Base-by-base conservation (phyloP, 176 grass and related monocot species). In the Triticum timopheevii region DNA sequence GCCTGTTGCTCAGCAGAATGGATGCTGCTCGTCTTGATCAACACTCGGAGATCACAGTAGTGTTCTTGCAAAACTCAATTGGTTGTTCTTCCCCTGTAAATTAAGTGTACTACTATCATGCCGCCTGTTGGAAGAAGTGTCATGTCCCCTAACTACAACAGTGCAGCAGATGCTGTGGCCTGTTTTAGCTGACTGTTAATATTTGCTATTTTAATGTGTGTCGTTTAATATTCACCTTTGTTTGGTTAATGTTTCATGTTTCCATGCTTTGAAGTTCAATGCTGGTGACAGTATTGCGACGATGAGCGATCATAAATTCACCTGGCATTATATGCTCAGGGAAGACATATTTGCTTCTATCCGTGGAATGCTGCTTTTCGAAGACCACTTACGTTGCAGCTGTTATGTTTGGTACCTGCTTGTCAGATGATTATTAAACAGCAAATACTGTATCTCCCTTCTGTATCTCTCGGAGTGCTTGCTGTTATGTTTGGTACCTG, bases 21-120 rank as follows among this genome's bases (percentile, higher is more conserved):
- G 92, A 66, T 94, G 89, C 76, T 94, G 92, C 77, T 94, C 74
- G 9, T 77, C 92, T 68, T 94, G 79, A 93, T 89, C 11, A 19
- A 25, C 25, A 69, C 8, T 84, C 69, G 71, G 7, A 81, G 86
- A 88, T 77, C 50, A 77, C 31, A 88, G 24, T 76, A 77, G 86
- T 67, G 89, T 69, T 50, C 79, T 85, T 77, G 77, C 86, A 77
- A 85, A 81, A 77, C 82, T 64, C 68, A 81, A 77, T 85, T 91
- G 69, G 86, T 88, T 88, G 77, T 82, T 88, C 69, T 54, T 81
- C 84, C 90, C 78, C 70, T 91, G 86, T 91, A 91, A 77, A 91
- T 85, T 91, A 85, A 88, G 77, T 81, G 45, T 70, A 84, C 80
- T 38, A 81, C 69, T 85, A 62, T 56, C 31, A 54, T 85, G 77